Evolutionary conservation across 352 stramenopile genomes (phyloP).

Genomic region (Phytophthora multivora): DNA sequence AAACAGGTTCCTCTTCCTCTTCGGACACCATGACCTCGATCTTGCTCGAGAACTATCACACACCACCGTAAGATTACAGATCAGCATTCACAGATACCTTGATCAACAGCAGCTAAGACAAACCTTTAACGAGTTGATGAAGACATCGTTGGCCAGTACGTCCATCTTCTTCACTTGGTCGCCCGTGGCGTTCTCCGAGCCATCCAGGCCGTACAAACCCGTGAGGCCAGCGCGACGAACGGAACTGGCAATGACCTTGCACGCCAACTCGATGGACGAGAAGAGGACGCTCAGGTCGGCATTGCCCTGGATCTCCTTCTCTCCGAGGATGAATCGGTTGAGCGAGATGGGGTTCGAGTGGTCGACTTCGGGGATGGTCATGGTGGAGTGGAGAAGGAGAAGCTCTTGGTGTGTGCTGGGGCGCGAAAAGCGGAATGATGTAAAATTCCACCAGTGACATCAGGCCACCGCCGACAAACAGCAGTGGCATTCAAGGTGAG

Average conservation of each 20-base stretch:
- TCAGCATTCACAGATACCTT: slow-evolving; percentile 5
- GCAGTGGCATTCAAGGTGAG: slow-evolving; percentile 13
- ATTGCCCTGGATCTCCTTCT: slow-evolving; percentile 93
- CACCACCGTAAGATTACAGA: slow-evolving; percentile 7
- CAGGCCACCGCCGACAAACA: slow-evolving; percentile 3
- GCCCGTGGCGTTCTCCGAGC: slow-evolving; percentile 95
- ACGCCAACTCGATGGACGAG: slow-evolving; percentile 94
- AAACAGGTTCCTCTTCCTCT: slow-evolving; percentile 97
- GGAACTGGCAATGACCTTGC: slow-evolving; percentile 96
- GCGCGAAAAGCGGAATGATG: slow-evolving; percentile 27
- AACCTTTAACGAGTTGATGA: slow-evolving; percentile 95
- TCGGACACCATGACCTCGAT: slow-evolving; percentile 97
- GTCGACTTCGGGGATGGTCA: slow-evolving; percentile 44
- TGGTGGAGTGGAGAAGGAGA: slow-evolving; percentile 12
- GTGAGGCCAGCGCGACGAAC: slow-evolving; percentile 93
- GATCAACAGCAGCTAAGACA: neutral
- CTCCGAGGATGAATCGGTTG: slow-evolving; percentile 90
- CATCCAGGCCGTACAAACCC: slow-evolving; percentile 93
- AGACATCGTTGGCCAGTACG: slow-evolving; percentile 96
- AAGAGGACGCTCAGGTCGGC: slow-evolving; percentile 94
- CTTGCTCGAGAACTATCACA: slow-evolving; percentile 90
- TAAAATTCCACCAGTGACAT: slow-evolving; percentile 5
- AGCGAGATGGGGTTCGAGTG: slow-evolving; percentile 91
- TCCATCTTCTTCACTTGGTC: slow-evolving; percentile 99
- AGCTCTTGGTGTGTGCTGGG: slow-evolving; percentile 8